Evolutionary conservation across 176 grass and related monocot species (phyloP).

Genomic region (Lolium perenne): DNA sequence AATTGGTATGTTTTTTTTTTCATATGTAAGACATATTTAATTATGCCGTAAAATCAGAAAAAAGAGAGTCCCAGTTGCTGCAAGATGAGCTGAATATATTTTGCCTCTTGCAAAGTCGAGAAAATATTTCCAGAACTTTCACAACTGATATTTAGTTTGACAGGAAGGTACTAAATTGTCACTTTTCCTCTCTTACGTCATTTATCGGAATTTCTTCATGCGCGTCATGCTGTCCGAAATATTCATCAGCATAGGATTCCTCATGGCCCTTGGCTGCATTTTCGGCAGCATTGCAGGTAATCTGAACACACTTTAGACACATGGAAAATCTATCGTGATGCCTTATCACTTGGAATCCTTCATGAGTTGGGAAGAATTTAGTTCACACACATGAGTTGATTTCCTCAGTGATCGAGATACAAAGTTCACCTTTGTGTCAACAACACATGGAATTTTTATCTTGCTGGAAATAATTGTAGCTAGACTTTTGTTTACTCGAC

Average conservation of each 20-base stretch:
- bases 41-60: constrained; percentile 18
- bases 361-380: constrained; percentile 54
- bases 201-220: constrained; percentile 35
- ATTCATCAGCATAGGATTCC: constrained; percentile 63
- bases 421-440: constrained; percentile 47
- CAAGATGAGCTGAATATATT: constrained; percentile 34
- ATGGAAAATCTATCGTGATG: constrained; percentile 53
- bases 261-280: constrained; percentile 40
- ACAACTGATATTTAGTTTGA: constrained; percentile 21
- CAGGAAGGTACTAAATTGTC: background rate
- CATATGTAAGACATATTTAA: background rate
- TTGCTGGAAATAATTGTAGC: constrained; percentile 26
- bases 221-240: constrained; percentile 48
- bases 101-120: background rate
- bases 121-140: constrained; percentile 26
- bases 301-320: constrained; percentile 49
- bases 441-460: constrained; percentile 23
- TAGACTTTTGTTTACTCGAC: constrained; percentile 32
- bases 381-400: constrained; percentile 52
- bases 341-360: constrained; percentile 61
- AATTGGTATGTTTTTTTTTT: constrained; percentile 22
- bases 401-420: constrained; percentile 35
- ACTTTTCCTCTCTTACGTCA: constrained; percentile 6
- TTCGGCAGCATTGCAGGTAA: constrained; percentile 45
- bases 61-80: background rate